Evolutionary conservation across 139 green algal genomes (phyloP).

Genomic region (Coccomyxa sp.): DNA sequence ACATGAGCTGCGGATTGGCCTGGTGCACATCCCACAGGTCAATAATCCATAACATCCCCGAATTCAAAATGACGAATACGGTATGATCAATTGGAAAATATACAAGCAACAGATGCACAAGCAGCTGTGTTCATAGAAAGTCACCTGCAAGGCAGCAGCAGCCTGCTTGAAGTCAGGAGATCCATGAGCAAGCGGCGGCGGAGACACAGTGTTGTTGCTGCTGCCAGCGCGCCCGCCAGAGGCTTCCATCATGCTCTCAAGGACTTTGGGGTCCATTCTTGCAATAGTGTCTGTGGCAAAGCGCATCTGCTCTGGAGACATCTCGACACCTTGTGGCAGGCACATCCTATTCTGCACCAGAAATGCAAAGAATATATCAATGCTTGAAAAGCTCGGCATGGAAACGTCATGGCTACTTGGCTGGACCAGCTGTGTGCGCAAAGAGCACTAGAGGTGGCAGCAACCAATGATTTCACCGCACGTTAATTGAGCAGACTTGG

Average conservation of each 20-base stretch:
- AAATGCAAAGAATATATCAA: not conserved
- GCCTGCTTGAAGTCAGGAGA: not conserved
- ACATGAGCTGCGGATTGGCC: not conserved
- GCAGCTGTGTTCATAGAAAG: not conserved
- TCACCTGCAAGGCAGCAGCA: not conserved
- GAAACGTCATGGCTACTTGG: not conserved
- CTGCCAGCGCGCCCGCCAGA: not conserved
- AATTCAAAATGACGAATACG: not conserved
- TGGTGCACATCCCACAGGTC: not conserved
- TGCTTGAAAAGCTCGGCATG: not conserved
- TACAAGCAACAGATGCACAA: not conserved
- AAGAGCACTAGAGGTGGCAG: not conserved
- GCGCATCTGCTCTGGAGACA: not conserved
- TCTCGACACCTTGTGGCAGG: not conserved
- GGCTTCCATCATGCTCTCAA: not conserved
- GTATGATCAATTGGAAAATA: not conserved
- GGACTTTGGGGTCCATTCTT: not conserved
- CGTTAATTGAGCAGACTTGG: not conserved
- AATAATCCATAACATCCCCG: not conserved
- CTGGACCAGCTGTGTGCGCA: not conserved
- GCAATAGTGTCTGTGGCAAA: not conserved
- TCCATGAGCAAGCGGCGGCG: not conserved
- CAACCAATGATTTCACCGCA: not conserved
- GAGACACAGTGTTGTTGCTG: not conserved
- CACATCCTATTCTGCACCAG: not conserved